Percentiles rank a stretch among this genome's conserved stretches.
Evolutionary conservation across 345 rosid genomes (phyloP).

Genomic region (Leavenworthia alabamica): DNA sequence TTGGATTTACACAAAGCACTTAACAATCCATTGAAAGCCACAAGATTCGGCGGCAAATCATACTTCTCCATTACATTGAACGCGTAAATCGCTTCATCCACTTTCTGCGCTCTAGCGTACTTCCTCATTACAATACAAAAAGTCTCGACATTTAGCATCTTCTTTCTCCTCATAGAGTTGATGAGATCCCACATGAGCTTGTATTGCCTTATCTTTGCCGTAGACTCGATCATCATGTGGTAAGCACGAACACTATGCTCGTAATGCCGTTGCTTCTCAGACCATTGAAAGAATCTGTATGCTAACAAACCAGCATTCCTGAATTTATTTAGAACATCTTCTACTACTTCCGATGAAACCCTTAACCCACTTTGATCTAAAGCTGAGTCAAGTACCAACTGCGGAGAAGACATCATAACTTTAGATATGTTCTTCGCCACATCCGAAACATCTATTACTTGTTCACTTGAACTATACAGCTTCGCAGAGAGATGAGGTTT

Average conservation of each 20-base stretch:
- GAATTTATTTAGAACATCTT: slow-evolving; percentile 55
- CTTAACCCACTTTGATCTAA: slow-evolving; percentile 59
- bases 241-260: slow-evolving; percentile 60
- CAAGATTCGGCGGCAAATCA: slow-evolving; percentile 50
- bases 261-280: slow-evolving; percentile 74
- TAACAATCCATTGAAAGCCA: slow-evolving; percentile 68
- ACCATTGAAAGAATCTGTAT: slow-evolving; percentile 82
- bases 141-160: slow-evolving; percentile 62
- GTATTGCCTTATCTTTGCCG: slow-evolving; percentile 79
- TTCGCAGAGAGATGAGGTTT: slow-evolving; percentile 28
- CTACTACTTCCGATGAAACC: slow-evolving; percentile 53
- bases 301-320: slow-evolving; percentile 85
- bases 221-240: slow-evolving; percentile 64
- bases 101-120: slow-evolving; percentile 69
- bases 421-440: slow-evolving; percentile 42
- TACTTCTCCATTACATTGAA: slow-evolving; percentile 87
- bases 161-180: slow-evolving; percentile 63
- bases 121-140: slow-evolving; percentile 88
- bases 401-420: slow-evolving; percentile 61
- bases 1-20: slow-evolving; percentile 88
- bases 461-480: slow-evolving; percentile 35
- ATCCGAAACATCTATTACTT: slow-evolving; percentile 36
- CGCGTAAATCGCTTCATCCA: slow-evolving; percentile 76
- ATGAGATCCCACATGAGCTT: slow-evolving; percentile 86
- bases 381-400: slow-evolving; percentile 54